Evolutionary conservation across 2,329 filamentous ascomycete genomes (phyloP).

Genomic region (Coniochaeta prunicola): DNA sequence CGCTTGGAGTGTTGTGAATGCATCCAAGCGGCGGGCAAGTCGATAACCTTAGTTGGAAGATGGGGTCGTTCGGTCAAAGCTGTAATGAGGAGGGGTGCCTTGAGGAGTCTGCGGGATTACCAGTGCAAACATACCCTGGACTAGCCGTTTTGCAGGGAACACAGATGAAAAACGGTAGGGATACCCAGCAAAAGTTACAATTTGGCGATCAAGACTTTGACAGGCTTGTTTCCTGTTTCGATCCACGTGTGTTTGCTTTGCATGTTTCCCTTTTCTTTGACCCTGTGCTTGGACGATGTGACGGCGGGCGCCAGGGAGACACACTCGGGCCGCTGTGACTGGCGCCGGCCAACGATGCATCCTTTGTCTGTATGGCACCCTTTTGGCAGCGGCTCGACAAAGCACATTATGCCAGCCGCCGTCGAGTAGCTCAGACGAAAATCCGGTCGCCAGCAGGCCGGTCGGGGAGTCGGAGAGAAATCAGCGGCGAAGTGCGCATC

Average conservation of each 20-base stretch:
- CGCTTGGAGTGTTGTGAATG: background rate
- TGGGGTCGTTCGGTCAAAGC: background rate
- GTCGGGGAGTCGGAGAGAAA: background rate
- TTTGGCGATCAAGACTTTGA: background rate
- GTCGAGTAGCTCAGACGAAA: background rate
- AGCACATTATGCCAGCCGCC: background rate
- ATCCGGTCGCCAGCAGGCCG: background rate
- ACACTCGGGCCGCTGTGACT: background rate
- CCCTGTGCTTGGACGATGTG: background rate
- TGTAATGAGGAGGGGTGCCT: background rate
- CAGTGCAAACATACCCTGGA: background rate
- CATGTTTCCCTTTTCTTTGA: conserved; percentile 1
- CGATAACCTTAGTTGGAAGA: no score
- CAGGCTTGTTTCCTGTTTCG: background rate
- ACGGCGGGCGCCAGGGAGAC: background rate
- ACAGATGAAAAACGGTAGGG: background rate
- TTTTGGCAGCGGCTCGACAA: background rate
- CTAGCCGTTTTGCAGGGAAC: background rate
- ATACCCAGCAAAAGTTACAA: background rate
- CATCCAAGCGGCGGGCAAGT: background rate
- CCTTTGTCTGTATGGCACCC: background rate
- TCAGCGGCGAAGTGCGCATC: background rate
- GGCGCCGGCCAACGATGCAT: background rate
- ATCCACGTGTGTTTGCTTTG: background rate
- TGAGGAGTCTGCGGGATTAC: background rate